Base-by-base conservation (phyloP, 805 yeast species). In the Starmerella kuoi region DNA sequence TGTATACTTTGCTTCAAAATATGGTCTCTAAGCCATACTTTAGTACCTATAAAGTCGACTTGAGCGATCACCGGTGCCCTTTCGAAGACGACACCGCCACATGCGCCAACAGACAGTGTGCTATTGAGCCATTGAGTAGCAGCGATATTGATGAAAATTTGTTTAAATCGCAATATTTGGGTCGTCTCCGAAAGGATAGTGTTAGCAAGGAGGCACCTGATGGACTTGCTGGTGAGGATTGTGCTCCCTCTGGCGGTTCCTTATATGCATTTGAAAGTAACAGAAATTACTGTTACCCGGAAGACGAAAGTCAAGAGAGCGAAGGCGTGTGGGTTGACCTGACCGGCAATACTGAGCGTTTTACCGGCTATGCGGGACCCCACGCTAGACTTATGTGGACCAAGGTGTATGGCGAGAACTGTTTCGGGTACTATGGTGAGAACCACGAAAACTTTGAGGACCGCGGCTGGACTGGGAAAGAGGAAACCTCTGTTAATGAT, bases 341-440 rank as follows among this genome's bases (percentile, higher is more conserved):
- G 43, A 68, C 79, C 18, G 83, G 81, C 41, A 93, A 93, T 57
- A 95, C 95, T 1, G 99, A 91, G 61, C 69, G 97, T 55, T 91
- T 83, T 64, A 93, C 98, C 0, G 98, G 98, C 0, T 91, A 91
- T 57, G 81, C 86, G 25, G 98, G 98, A 24, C 76, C 78, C 38
- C 95, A 91, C 55, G 84, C 95, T 19, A 76, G 79, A 51, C 85
- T 80, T 57, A 84, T 91, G 36, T 91, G 99, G 99, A 69, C 75
- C 31, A 84, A 93, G 50, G 86, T 91, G 23, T 91, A 91, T 61
- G 77, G 75, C 33, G 95, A 91, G 54, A 87, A 87, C 65, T 86
- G 95, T 59, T 87, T 87, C 63, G 76, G 77, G 6, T 68, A 58
- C 25, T 35, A 47, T 35, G 61, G 59, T 1, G 63, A 58, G 30